Percentiles rank a stretch among this genome's conserved stretches.
These are phyloP conservation scores for Aspergillus pseudoglaucus DNA, from an alignment of 2,329 filamentous ascomycete species.

Conservation along the genomic window DNA sequence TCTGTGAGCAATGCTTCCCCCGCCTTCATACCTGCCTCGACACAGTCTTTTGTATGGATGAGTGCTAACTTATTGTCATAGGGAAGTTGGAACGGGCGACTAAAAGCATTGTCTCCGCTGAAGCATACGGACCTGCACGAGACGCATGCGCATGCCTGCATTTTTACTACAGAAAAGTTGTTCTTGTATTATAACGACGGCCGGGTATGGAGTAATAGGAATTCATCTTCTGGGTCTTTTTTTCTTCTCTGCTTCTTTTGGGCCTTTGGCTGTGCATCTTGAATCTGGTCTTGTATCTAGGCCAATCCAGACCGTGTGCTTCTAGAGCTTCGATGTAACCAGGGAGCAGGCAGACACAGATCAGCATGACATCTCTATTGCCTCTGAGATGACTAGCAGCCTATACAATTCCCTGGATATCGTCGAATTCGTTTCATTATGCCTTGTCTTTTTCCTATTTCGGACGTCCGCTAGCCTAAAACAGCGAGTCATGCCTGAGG, in stretches of 20 bases:
- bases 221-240: slow-evolving; percentile 4
- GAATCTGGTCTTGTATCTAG: slow-evolving; percentile 22
- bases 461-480: background rate
- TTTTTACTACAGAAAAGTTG: background rate
- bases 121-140: slow-evolving; percentile 3
- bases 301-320: slow-evolving; percentile 19
- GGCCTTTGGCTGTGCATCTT: background rate
- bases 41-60: no score
- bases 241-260: slow-evolving; percentile 4
- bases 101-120: slow-evolving; percentile 14
- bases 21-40: background rate
- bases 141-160: background rate
- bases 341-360: no score
- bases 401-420: background rate
- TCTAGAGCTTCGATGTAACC: no score
- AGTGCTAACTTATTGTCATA: slow-evolving; percentile 21
- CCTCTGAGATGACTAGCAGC: background rate
- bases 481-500: slow-evolving; percentile 20
- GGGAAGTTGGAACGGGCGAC: slow-evolving; percentile 45
- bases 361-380: background rate
- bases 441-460: background rate
- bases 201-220: background rate
- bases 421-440: background rate
- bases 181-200: background rate
- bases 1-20: slow-evolving; percentile 28